These are phyloP conservation scores for Penicillium sp. DNA, from an alignment of 2,329 filamentous ascomycete genomes.

Conservation along the genomic window DNA sequence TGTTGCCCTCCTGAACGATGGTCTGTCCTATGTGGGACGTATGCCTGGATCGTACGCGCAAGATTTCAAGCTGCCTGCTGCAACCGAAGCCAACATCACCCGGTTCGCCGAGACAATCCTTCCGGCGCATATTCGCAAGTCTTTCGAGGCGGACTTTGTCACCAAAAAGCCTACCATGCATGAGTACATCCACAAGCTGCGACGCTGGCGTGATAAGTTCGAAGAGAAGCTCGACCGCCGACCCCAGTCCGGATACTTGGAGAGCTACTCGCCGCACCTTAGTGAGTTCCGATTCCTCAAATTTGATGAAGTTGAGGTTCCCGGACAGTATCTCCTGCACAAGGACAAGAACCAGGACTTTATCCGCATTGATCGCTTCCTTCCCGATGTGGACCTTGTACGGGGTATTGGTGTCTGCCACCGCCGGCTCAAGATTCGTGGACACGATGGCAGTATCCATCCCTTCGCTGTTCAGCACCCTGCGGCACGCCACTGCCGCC, in stretches of 20 bases:
- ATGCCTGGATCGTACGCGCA: slow-evolving; percentile 81
- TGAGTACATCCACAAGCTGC: slow-evolving; percentile 95
- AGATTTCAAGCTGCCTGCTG: slow-evolving; percentile 81
- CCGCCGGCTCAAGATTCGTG: slow-evolving; percentile 87
- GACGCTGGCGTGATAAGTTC: slow-evolving; percentile 94
- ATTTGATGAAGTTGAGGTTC: slow-evolving; percentile 97
- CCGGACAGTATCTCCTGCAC: slow-evolving; percentile 92
- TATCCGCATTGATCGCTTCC: slow-evolving; percentile 91
- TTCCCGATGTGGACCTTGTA: slow-evolving; percentile 90
- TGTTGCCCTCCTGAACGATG: slow-evolving; percentile 94
- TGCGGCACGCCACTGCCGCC: slow-evolving; percentile 80
- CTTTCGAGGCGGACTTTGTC: slow-evolving; percentile 97
- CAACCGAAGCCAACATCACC: slow-evolving; percentile 94
- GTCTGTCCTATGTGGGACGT: slow-evolving; percentile 82
- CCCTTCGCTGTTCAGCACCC: slow-evolving; percentile 95
- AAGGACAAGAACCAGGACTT: slow-evolving; percentile 99
- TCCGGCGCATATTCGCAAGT: slow-evolving; percentile 87
- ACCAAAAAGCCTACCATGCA: slow-evolving; percentile 92
- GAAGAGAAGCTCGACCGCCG: slow-evolving; percentile 94
- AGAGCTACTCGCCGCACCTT: slow-evolving; percentile 81
- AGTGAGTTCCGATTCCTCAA: slow-evolving; percentile 97
- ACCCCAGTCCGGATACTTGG: slow-evolving; percentile 66
- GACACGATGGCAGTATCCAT: slow-evolving; percentile 96
- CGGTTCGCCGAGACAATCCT: slow-evolving; percentile 95
- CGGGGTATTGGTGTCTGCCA: slow-evolving; percentile 87